Base-by-base conservation (phyloP, 2,329 filamentous ascomycete genomes). In the Fusarium incarnatum region DNA sequence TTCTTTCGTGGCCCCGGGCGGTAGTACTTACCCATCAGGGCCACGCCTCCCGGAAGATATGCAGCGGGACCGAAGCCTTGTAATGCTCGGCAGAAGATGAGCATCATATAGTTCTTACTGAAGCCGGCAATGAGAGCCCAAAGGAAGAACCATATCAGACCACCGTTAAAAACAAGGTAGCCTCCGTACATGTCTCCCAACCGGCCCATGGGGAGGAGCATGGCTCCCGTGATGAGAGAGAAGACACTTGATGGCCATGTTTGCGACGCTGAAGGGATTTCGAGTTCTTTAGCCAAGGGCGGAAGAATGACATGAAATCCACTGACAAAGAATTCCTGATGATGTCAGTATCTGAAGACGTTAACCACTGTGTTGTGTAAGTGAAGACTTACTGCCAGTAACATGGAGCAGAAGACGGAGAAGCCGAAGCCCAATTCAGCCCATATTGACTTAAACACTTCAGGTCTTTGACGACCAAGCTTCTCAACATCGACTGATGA, bases 1-100 rank as follows among this genome's bases (percentile, higher is more conserved):
- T 93, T 93, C 80, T 93, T 93, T 10, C 91, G 82, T 2, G 90
- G 90, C 0, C 91, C 91, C 0, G 91, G 91, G 1, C 90, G 86
- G 75, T 93, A 93, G 5, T 84, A 87, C 64, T 86, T 89, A 4
- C 89, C 90, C 9, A 93, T 81, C 9, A 93, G 83, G 86, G 91
- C 91, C 60, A 94, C 86, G 2, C 90, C 88, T 1, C 90, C 88
- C 0, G 92, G 91, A 13, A 94, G 79, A 65, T 92, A 93, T 0
- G 92, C 91, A 1, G 92, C 91, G 3, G 91, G 86, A 1, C 91
- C 92, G 12, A 95, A 80, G 0, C 92, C 92, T 78, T 94, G 91
- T 45, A 94, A 80, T 11, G 92, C 92, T 55, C 92, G 89, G 75
- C 89, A 92, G 57, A 91, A 83, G 70, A 93, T 91, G 66, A 94